A percentile compares a stretch with the other conserved stretches of the same genome.
Evolutionary conservation across 768 basidiomycete species (phyloP).

Genomic region (Boletus coccyginus): DNA sequence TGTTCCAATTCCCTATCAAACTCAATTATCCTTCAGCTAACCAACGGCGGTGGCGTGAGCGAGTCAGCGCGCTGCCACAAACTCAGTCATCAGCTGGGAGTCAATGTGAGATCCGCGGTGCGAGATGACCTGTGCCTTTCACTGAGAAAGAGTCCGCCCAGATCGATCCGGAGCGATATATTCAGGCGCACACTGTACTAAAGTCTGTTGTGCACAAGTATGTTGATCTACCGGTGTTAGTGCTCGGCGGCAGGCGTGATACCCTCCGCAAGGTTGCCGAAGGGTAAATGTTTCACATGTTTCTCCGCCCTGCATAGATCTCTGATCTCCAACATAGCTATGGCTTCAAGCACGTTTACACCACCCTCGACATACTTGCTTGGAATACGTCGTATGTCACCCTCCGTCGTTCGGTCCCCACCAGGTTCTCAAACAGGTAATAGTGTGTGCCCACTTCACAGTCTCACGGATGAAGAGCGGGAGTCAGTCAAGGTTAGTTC

Average conservation of each 20-base stretch:
- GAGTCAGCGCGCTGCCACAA: constrained; percentile 62
- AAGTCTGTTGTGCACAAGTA: constrained; percentile 62
- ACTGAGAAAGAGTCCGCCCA: constrained; percentile 31
- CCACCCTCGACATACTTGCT: constrained; percentile 77
- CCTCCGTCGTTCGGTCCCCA: background rate
- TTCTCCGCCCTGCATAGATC: constrained; percentile 6
- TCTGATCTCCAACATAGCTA: constrained; percentile 54
- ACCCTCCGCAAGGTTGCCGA: constrained; percentile 79
- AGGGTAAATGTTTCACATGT: constrained; percentile 45
- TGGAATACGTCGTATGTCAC: constrained; percentile 71
- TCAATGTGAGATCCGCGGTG: constrained; percentile 42
- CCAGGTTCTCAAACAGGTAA: constrained; percentile 4
- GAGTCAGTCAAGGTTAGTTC: constrained; percentile 52
- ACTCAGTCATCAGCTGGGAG: constrained; percentile 61
- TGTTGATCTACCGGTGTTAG: constrained; percentile 70
- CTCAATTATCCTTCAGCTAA: constrained; percentile 51
- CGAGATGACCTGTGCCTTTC: constrained; percentile 11
- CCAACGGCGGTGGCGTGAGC: constrained; percentile 80
- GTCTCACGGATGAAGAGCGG: constrained; percentile 59
- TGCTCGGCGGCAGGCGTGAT: constrained; percentile 81
- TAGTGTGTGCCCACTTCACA: constrained; percentile 87
- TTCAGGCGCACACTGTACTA: constrained; percentile 90
- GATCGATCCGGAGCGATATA: constrained; percentile 69
- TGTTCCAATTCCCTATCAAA: constrained; percentile 30
- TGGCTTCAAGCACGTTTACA: constrained; percentile 81